A percentile compares a stretch with the other conserved stretches of the same genome.
These are phyloP conservation scores for Lachnellula subtilissima DNA, from an alignment of 2,329 filamentous ascomycete genomes.

Conservation along the genomic window DNA sequence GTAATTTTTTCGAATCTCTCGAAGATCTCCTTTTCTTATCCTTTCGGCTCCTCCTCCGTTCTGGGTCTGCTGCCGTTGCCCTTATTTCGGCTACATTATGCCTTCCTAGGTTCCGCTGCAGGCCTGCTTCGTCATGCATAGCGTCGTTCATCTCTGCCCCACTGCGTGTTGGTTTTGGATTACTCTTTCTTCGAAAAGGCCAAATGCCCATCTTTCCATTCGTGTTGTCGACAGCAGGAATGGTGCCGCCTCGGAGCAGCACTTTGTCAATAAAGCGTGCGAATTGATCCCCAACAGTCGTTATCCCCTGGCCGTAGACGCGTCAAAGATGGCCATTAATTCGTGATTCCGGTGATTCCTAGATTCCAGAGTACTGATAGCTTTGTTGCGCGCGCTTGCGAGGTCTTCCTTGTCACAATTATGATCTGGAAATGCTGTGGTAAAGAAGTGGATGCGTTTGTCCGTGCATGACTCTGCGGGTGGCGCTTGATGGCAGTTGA, in stretches of 20 bases:
- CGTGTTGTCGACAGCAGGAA: slow-evolving; percentile 12
- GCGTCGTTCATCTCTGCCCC: slow-evolving; percentile 49
- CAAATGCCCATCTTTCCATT: slow-evolving; percentile 65
- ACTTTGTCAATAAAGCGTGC: neutral
- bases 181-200: slow-evolving; percentile 74
- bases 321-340: slow-evolving; percentile 20
- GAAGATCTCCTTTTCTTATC: slow-evolving; percentile 29
- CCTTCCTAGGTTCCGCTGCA: slow-evolving; percentile 24
- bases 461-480: slow-evolving; percentile 22
- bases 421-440: slow-evolving; percentile 10
- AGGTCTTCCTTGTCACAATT: slow-evolving; percentile 19
- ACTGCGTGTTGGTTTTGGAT: slow-evolving; percentile 53
- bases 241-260: slow-evolving; percentile 9
- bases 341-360: slow-evolving; percentile 4
- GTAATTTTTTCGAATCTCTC: slow-evolving; percentile 33
- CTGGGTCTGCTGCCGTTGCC: slow-evolving; percentile 24
- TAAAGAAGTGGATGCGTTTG: slow-evolving; percentile 18
- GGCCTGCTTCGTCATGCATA: slow-evolving; percentile 32
- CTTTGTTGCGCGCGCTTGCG: slow-evolving; percentile 3
- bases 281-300: slow-evolving; percentile 5
- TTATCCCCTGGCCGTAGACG: slow-evolving; percentile 14
- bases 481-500: slow-evolving; percentile 9
- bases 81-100: slow-evolving; percentile 32
- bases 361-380: slow-evolving; percentile 1
- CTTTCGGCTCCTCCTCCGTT: slow-evolving; percentile 33